Evolutionary conservation across 768 basidiomycete species (phyloP).

Genomic region (Tylopilus subfusipes): DNA sequence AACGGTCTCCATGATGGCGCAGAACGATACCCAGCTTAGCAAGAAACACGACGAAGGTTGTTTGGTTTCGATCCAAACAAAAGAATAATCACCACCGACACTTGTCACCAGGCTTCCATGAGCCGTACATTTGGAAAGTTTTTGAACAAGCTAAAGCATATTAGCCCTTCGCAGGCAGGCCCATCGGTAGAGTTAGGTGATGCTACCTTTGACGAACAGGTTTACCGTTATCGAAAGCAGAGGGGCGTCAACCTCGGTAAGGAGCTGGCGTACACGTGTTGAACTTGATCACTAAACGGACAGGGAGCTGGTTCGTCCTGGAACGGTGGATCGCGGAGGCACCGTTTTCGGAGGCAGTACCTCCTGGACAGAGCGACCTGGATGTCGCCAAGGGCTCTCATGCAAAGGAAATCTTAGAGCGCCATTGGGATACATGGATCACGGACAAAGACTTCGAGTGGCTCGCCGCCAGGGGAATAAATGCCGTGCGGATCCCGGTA

Average conservation of each 20-base stretch:
- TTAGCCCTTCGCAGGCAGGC: background rate
- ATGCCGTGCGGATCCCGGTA: conserved; percentile 61
- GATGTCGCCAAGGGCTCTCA: conserved; percentile 59
- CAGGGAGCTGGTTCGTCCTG: conserved; percentile 77
- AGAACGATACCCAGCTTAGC: no score
- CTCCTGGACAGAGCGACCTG: conserved; percentile 62
- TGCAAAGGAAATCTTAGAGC: conserved; percentile 41
- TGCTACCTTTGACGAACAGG: conserved; percentile 7
- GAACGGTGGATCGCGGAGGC: conserved; percentile 70
- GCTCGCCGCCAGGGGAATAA: conserved; percentile 51
- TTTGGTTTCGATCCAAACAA: conserved; percentile 22
- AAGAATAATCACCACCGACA: background rate
- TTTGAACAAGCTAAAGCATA: conserved; percentile 16
- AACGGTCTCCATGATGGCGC: no score
- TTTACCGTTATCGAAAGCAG: conserved; percentile 66
- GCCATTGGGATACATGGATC: conserved; percentile 56
- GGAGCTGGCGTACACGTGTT: conserved; percentile 1
- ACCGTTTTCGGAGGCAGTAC: conserved; percentile 52
- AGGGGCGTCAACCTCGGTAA: conserved; percentile 80
- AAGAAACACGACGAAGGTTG: background rate
- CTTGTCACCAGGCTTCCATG: conserved; percentile 4
- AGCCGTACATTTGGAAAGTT: conserved; percentile 10
- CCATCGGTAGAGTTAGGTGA: conserved; percentile 6
- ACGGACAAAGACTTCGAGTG: conserved; percentile 51
- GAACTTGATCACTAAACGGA: conserved; percentile 7